phyloP scores from a whole-genome alignment of 139 green algal genomes.

The Coccomyxa sp. region DNA sequence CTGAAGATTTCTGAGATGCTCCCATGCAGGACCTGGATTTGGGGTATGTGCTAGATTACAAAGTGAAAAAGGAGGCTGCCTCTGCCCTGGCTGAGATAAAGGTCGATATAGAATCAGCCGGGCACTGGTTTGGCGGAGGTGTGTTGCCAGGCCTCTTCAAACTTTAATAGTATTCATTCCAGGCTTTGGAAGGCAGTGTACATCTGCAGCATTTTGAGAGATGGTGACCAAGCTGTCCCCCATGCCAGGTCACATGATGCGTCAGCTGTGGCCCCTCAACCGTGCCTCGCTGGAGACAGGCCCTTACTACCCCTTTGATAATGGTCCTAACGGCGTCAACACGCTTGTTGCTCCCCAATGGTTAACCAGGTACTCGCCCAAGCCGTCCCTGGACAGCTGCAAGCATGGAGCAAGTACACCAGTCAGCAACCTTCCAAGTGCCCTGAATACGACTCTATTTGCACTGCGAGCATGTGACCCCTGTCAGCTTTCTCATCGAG shows the following conservation, averaged over 20 bases:
- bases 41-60: neutral
- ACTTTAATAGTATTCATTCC: no score
- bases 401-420: no score
- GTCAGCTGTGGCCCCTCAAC: slow-evolving; percentile 64
- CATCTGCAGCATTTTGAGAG: no score
- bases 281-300: slow-evolving; percentile 44
- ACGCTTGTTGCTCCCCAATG: slow-evolving; percentile 50
- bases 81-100: slow-evolving; percentile 41
- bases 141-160: neutral
- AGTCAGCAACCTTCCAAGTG: no score
- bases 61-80: neutral
- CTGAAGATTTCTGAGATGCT: no score
- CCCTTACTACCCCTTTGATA: slow-evolving; percentile 62
- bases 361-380: slow-evolving; percentile 34
- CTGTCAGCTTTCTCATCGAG: no score
- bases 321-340: slow-evolving; percentile 63
- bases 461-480: no score
- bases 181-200: no score
- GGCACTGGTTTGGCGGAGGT: slow-evolving; percentile 55
- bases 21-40: neutral
- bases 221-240: no score
- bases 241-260: slow-evolving; percentile 43
- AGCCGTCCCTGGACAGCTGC: no score
- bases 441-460: no score
- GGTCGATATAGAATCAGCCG: slow-evolving; percentile 37